Percentiles rank a stretch among this genome's conserved stretches.
Evolutionary conservation across 176 grass and related monocot species (phyloP).

Genomic region (Aegilops sharonensis): DNA sequence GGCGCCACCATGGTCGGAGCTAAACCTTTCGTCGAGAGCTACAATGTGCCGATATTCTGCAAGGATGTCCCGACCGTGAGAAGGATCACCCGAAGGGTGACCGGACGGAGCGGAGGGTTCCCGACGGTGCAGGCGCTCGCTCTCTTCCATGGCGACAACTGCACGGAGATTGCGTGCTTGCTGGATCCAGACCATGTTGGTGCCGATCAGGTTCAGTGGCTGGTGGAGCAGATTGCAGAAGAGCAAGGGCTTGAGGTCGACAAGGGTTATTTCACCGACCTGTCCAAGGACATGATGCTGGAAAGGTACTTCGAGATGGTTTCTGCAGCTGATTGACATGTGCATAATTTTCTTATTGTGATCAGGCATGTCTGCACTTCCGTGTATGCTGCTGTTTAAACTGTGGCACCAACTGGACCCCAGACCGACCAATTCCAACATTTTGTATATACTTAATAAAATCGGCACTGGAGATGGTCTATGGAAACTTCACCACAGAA

Average conservation of each 20-base stretch:
- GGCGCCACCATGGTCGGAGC: constrained; percentile 54
- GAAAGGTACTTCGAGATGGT: constrained; percentile 49
- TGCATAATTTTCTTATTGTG: not conserved
- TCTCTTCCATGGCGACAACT: constrained; percentile 47
- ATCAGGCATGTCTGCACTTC: constrained; percentile 2
- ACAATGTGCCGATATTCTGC: constrained; percentile 58
- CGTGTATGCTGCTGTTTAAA: not conserved
- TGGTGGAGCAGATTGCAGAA: constrained; percentile 50
- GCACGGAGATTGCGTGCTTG: constrained; percentile 72
- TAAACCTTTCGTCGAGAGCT: constrained; percentile 39
- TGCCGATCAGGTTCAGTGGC: constrained; percentile 51
- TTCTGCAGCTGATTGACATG: constrained; percentile 26
- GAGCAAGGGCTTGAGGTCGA: constrained; percentile 66
- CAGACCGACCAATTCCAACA: not conserved
- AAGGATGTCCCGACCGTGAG: constrained; percentile 47
- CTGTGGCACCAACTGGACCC: not conserved
- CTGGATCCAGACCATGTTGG: constrained; percentile 50
- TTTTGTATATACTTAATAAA: not conserved
- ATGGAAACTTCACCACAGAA: not conserved
- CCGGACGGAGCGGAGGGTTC: constrained; percentile 50
- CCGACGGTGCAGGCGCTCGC: constrained; percentile 64
- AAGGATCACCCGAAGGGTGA: constrained; percentile 53
- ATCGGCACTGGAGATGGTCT: not conserved
- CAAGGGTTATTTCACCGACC: constrained; percentile 75
- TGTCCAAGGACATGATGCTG: constrained; percentile 56